phyloP scores from a whole-genome alignment of 441 rosid genomes.

The Erodium trifolium region DNA sequence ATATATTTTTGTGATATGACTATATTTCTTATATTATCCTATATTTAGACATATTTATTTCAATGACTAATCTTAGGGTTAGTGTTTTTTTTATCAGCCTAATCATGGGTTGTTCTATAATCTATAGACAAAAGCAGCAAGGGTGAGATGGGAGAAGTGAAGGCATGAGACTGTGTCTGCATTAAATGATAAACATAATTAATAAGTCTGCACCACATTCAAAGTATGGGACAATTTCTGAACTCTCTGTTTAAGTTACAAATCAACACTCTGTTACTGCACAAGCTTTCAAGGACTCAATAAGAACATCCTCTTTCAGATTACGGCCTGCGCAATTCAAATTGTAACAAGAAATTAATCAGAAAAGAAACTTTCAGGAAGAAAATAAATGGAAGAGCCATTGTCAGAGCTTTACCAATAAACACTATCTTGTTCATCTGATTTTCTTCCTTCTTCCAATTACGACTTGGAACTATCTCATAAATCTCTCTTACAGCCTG shows the following conservation, averaged over 20 bases:
- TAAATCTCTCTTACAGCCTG: slow-evolving; percentile 96
- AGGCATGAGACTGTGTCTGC: no score
- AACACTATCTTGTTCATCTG: slow-evolving; percentile 66
- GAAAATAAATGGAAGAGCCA: not conserved
- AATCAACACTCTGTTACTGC: slow-evolving; percentile 17
- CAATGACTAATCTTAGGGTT: no score
- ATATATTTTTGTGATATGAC: no score
- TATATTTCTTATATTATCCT: no score
- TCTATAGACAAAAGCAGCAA: no score
- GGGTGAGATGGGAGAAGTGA: no score
- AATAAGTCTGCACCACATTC: no score
- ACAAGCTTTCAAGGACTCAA: slow-evolving; percentile 37
- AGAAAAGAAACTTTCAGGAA: not conserved
- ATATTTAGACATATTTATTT: no score
- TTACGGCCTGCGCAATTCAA: slow-evolving; percentile 42
- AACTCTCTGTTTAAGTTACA: not conserved
- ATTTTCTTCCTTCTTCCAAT: slow-evolving; percentile 60
- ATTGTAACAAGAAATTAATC: slow-evolving; percentile 11
- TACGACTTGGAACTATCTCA: slow-evolving; percentile 71
- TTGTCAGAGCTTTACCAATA: slow-evolving; percentile 43
- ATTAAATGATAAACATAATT: no score
- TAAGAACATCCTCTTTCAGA: slow-evolving; percentile 42
- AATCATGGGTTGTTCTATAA: no score
- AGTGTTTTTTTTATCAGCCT: no score
- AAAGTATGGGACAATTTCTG: no score